Evolutionary conservation across 805 yeast species (phyloP).

Genomic region (Metschnikowia drakensbergensis): DNA sequence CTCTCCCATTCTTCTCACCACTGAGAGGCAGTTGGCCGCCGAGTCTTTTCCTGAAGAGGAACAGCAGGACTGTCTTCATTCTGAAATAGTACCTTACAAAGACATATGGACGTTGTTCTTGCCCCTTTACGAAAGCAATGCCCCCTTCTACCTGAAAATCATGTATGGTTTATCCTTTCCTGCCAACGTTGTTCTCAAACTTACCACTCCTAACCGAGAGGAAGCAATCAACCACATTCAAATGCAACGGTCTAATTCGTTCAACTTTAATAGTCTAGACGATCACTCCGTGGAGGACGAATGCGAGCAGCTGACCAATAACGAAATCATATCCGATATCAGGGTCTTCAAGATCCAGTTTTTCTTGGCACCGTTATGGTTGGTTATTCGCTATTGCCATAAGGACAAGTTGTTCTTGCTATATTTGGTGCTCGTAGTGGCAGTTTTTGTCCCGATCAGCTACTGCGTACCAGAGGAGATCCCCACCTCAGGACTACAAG

Average conservation of each 20-base stretch:
- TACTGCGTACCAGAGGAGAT: not conserved
- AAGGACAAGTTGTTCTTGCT: not conserved
- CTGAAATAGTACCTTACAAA: not conserved
- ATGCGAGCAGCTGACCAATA: not conserved
- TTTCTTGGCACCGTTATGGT: conserved; percentile 6
- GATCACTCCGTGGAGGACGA: not conserved
- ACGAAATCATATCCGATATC: conserved; percentile 9
- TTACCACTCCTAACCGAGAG: conserved; percentile 18
- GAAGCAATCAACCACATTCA: conserved; percentile 13
- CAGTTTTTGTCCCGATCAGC: not conserved
- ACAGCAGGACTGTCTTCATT: not conserved
- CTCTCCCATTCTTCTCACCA: conserved; percentile 5
- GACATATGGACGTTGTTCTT: conserved; percentile 7
- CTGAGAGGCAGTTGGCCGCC: conserved; percentile 10
- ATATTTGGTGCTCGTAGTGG: conserved; percentile 2
- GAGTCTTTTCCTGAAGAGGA: not conserved
- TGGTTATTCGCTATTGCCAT: conserved; percentile 6
- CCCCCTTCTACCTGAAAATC: conserved; percentile 3
- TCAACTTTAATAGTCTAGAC: conserved; percentile 10
- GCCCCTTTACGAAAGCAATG: conserved; percentile 6
- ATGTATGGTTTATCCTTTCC: conserved; percentile 9
- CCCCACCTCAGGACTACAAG: not conserved
- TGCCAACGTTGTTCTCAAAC: conserved; percentile 10
- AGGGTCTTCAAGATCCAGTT: conserved; percentile 10
- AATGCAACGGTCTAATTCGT: conserved; percentile 10